These are phyloP conservation scores for Arthrobotrys musiformis DNA, from an alignment of 2,329 filamentous ascomycete genomes.

Conservation along the genomic window DNA sequence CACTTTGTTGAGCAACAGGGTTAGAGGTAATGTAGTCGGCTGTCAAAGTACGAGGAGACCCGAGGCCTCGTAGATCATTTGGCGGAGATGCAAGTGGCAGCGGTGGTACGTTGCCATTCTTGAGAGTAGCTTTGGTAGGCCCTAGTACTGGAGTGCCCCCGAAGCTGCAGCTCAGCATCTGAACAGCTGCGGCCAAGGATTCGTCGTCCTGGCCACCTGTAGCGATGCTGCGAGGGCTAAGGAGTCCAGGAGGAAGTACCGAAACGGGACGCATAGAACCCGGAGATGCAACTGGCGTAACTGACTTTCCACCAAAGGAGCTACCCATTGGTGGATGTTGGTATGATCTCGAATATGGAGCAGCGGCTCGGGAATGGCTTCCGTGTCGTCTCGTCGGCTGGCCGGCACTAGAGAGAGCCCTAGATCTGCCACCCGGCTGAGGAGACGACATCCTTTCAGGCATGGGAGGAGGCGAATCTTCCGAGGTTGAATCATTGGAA, in stretches of 20 bases:
- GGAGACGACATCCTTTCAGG: constrained; percentile 68
- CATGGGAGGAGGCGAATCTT: constrained; percentile 91
- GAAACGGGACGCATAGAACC: constrained; percentile 63
- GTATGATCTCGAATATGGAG: constrained; percentile 55
- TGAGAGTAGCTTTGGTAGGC: constrained; percentile 70
- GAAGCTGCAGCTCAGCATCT: constrained; percentile 90
- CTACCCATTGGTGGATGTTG: constrained; percentile 53
- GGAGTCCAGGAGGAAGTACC: constrained; percentile 34
- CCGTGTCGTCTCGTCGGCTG: constrained; percentile 58
- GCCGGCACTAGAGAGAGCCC: constrained; percentile 57
- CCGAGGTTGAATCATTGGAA: constrained; percentile 81
- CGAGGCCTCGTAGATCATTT: constrained; percentile 70
- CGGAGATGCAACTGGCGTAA: constrained; percentile 68
- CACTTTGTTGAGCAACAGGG: constrained; percentile 73
- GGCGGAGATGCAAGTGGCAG: constrained; percentile 81
- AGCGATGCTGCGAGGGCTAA: constrained; percentile 60
- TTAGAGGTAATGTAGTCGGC: constrained; percentile 70
- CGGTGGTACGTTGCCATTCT: constrained; percentile 87
- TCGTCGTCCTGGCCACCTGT: constrained; percentile 80
- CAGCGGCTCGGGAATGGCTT: constrained; percentile 57
- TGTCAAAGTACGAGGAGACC: constrained; percentile 63
- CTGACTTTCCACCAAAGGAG: constrained; percentile 60
- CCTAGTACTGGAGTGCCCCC: constrained; percentile 77
- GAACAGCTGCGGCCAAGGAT: constrained; percentile 88
- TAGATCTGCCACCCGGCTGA: constrained; percentile 66